phyloP scores from a whole-genome alignment of 2,329 filamentous ascomycete genomes.

The Didymella segeticola region DNA sequence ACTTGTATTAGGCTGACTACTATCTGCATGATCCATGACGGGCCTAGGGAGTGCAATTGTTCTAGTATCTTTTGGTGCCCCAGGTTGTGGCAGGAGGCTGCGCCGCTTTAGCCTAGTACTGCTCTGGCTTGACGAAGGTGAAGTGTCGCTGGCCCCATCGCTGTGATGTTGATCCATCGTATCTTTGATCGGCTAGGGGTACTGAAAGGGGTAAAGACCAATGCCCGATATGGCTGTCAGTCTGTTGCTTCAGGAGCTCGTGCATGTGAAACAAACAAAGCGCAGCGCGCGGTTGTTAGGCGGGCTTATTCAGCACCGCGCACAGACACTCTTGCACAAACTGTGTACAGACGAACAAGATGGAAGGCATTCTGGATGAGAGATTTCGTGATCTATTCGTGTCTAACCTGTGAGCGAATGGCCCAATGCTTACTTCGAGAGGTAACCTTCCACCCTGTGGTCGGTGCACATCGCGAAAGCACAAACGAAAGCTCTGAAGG shows the following conservation, averaged over 20 bases:
- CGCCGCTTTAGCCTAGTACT: slow-evolving; percentile 20
- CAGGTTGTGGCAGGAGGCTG: slow-evolving; percentile 44
- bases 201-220: background rate
- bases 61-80: slow-evolving; percentile 29
- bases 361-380: background rate
- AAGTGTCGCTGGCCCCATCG: background rate
- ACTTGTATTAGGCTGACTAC: background rate
- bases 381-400: slow-evolving; percentile 29
- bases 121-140: background rate
- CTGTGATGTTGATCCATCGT: slow-evolving; percentile 1
- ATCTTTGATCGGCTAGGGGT: background rate
- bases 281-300: slow-evolving; percentile 4
- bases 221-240: background rate
- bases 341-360: background rate
- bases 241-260: background rate
- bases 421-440: slow-evolving; percentile 33
- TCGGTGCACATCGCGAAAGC: slow-evolving; percentile 37
- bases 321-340: background rate
- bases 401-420: slow-evolving; percentile 31
- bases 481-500: slow-evolving; percentile 24
- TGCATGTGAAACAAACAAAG: slow-evolving; percentile 9
- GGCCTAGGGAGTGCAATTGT: background rate
- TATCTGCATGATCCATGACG: background rate
- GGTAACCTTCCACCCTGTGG: slow-evolving; percentile 20
- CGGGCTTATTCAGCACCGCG: background rate